Evolutionary conservation across 108 stramenopile genomes (phyloP).

Genomic region (Cyclotella cryptica): DNA sequence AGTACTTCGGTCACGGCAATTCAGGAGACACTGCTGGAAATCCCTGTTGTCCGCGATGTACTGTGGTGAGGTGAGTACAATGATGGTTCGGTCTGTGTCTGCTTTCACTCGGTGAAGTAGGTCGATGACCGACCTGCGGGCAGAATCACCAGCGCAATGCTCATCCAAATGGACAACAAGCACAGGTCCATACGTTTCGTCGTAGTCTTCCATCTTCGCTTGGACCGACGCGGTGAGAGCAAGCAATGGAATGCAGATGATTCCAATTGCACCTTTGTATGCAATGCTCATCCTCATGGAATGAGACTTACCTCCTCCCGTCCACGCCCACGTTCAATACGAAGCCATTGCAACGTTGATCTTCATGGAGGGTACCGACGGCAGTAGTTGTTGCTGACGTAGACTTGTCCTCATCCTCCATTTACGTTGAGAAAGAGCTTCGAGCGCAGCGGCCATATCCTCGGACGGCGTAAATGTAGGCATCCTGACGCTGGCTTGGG

Average conservation of each 20-base stretch:
- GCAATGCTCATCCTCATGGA: not conserved
- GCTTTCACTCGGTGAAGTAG: not conserved
- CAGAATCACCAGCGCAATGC: not conserved
- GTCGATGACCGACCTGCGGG: too few relatives aligned
- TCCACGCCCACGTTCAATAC: not conserved
- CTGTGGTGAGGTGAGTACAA: not conserved
- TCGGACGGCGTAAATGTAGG: not conserved
- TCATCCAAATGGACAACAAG: not conserved
- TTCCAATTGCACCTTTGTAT: too few relatives aligned
- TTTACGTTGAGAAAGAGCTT: not conserved
- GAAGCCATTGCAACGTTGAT: not conserved
- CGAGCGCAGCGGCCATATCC: not conserved
- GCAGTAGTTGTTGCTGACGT: not conserved
- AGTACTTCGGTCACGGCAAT: too few relatives aligned
- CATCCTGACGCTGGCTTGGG: not conserved
- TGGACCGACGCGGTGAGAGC: too few relatives aligned
- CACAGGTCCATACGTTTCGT: not conserved
- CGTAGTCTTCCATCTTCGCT: not conserved
- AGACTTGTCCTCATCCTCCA: not conserved
- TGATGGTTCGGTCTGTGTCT: not conserved
- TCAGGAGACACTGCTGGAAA: too few relatives aligned
- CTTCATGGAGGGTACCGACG: not conserved
- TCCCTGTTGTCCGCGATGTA: not conserved
- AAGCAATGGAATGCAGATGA: not conserved
- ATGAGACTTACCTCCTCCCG: not conserved